These are phyloP conservation scores for Quercus engelmannii DNA, from an alignment of 306 rosid genomes.

Conservation along the genomic window DNA sequence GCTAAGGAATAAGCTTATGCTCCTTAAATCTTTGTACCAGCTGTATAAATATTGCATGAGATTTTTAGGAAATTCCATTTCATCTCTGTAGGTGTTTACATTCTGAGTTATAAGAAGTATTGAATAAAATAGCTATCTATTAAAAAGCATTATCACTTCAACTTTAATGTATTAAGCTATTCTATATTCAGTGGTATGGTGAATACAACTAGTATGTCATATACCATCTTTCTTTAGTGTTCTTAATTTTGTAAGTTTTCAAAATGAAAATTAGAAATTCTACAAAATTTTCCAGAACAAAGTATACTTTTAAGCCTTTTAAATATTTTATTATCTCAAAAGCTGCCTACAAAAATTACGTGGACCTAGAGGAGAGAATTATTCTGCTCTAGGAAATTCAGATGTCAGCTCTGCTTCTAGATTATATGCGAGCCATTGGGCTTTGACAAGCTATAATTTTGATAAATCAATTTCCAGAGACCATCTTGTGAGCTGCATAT, in stretches of 20 bases:
- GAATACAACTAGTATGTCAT: background rate
- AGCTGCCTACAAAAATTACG: conserved; percentile 8
- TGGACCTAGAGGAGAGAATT: conserved; percentile 13
- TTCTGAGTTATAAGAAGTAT: background rate
- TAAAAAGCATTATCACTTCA: background rate
- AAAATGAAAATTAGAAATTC: background rate
- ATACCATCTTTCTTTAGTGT: background rate
- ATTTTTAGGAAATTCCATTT: too few relatives aligned
- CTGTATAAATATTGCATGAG: too few relatives aligned
- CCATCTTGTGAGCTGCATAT: background rate
- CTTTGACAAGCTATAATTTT: background rate
- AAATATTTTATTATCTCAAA: background rate
- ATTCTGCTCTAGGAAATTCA: background rate
- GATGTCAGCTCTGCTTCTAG: background rate
- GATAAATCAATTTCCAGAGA: background rate
- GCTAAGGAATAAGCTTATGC: background rate
- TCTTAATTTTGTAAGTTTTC: background rate
- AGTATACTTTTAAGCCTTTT: background rate
- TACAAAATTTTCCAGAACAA: background rate
- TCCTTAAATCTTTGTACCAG: too few relatives aligned
- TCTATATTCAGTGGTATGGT: background rate
- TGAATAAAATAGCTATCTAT: background rate
- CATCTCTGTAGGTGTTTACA: background rate
- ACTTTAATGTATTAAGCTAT: background rate
- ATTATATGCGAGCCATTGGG: background rate